phyloP scores from a whole-genome alignment of 2,329 filamentous ascomycete genomes.

The Claviceps digitariae region DNA sequence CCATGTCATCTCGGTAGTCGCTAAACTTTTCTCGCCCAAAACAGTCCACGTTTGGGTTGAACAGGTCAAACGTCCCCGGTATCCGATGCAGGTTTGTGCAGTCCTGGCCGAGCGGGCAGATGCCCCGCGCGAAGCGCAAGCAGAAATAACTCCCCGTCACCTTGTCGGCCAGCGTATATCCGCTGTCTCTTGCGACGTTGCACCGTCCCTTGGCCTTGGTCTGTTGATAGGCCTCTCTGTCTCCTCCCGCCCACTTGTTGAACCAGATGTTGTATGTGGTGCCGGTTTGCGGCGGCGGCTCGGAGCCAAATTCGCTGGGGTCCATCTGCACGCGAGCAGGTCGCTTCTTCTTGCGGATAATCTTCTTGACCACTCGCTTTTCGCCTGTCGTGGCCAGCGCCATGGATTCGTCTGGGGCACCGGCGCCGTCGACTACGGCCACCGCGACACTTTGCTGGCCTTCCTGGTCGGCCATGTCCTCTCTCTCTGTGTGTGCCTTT shows the following conservation, averaged over 20 bases:
- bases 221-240: constrained; percentile 82
- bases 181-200: constrained; percentile 67
- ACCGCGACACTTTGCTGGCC: constrained; percentile 13
- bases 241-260: constrained; percentile 95
- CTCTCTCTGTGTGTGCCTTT: no score
- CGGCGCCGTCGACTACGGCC: not conserved
- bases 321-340: constrained; percentile 89
- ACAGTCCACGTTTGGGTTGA: constrained; percentile 88
- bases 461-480: constrained; percentile 19
- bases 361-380: constrained; percentile 65
- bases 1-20: constrained; percentile 96
- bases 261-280: constrained; percentile 89
- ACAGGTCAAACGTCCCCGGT: constrained; percentile 75
- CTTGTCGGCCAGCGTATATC: constrained; percentile 66
- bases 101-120: constrained; percentile 75
- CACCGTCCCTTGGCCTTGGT: constrained; percentile 79
- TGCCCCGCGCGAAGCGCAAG: constrained; percentile 74
- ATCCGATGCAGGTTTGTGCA: constrained; percentile 90
- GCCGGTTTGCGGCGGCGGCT: constrained; percentile 82
- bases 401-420: constrained; percentile 12
- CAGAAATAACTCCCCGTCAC: constrained; percentile 80
- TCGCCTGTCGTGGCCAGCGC: constrained; percentile 25
- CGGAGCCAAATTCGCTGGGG: constrained; percentile 64
- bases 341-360: constrained; percentile 79
- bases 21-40: constrained; percentile 80